Evolutionary conservation across 2,329 filamentous ascomycete species (phyloP).

Genomic region (Sclerotiophoma versabilis): DNA sequence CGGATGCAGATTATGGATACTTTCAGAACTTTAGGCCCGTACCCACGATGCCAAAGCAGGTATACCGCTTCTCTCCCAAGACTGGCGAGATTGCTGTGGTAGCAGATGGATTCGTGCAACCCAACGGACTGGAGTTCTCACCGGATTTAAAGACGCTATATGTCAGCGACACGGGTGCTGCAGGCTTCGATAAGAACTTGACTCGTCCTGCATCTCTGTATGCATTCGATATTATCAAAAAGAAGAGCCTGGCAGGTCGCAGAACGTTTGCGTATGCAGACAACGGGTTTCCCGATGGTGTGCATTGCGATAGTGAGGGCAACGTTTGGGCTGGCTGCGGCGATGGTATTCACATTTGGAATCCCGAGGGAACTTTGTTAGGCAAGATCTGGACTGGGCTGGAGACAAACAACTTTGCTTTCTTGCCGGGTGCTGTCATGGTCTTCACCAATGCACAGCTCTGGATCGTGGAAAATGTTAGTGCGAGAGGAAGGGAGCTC

Average conservation of each 20-base stretch:
- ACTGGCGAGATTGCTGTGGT: constrained; percentile 53
- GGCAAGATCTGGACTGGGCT: constrained; percentile 64
- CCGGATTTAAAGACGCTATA: constrained; percentile 55
- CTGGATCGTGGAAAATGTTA: constrained; percentile 47
- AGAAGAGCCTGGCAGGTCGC: constrained; percentile 45
- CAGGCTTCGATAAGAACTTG: constrained; percentile 38
- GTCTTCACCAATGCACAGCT: constrained; percentile 47
- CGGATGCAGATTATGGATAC: constrained; percentile 52
- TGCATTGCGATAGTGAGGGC: constrained; percentile 61
- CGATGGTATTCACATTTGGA: constrained; percentile 64
- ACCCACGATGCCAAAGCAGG: constrained; percentile 43
- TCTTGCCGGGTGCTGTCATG: constrained; percentile 43
- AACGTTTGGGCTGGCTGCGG: constrained; percentile 65
- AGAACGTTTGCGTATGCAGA: constrained; percentile 64
- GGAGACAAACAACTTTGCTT: constrained; percentile 47
- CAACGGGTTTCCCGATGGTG: constrained; percentile 65
- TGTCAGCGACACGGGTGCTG: constrained; percentile 58
- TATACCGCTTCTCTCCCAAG: constrained; percentile 54
- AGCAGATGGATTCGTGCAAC: constrained; percentile 52
- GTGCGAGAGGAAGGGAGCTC: constrained; percentile 46
- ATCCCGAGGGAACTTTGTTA: constrained; percentile 57
- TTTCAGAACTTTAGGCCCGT: constrained; percentile 41
- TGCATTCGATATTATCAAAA: constrained; percentile 51
- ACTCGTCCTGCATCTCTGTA: constrained; percentile 54
- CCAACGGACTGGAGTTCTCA: constrained; percentile 56